Evolutionary conservation across 1,139 yeast genomes (phyloP).

Genomic region (Debaryomycetaceae sp.): DNA sequence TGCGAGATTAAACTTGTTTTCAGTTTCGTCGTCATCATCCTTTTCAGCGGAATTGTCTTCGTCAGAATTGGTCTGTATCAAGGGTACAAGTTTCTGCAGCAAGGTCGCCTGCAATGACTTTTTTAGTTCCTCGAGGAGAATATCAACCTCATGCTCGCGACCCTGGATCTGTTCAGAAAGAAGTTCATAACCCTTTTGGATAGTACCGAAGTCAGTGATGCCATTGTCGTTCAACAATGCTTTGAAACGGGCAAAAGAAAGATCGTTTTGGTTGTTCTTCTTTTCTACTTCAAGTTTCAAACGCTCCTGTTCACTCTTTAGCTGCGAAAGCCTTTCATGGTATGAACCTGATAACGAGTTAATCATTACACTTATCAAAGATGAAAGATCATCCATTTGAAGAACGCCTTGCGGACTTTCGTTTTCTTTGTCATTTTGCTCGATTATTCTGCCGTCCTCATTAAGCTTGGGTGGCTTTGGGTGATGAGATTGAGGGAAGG

Average conservation of each 20-base stretch:
- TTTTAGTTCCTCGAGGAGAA: slow-evolving; percentile 27
- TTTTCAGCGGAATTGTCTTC: slow-evolving; percentile 1
- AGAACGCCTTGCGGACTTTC: slow-evolving; percentile 12
- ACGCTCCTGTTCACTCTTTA: slow-evolving; percentile 18
- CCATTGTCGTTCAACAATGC: slow-evolving; percentile 21
- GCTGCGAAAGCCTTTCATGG: slow-evolving; percentile 18
- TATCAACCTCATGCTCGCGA: slow-evolving; percentile 28
- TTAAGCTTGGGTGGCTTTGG: slow-evolving; percentile 38
- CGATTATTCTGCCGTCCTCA: slow-evolving; percentile 26
- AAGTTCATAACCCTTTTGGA: slow-evolving; percentile 28
- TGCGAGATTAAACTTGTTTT: slow-evolving; percentile 23
- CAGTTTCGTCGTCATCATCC: slow-evolving; percentile 13
- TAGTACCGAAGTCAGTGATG: slow-evolving; percentile 19
- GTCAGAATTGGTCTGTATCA: slow-evolving; percentile 5
- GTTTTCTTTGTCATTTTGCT: slow-evolving; percentile 5
- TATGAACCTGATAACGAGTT: slow-evolving; percentile 45
- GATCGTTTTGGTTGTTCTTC: slow-evolving; percentile 17
- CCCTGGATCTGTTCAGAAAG: slow-evolving; percentile 18
- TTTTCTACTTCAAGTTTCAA: slow-evolving; percentile 17
- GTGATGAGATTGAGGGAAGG: slow-evolving; percentile 15
- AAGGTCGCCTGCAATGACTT: slow-evolving; percentile 28
- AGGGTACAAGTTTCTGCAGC: slow-evolving; percentile 25
- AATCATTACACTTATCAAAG: slow-evolving; percentile 41
- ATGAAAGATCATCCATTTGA: slow-evolving; percentile 31
- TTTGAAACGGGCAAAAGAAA: slow-evolving; percentile 14